Evolutionary conservation across 169 alveolate genomes (phyloP), one percentile per base, ranked within the genome.

Genomic region (Cryptosporidium meleagridis): DNA sequence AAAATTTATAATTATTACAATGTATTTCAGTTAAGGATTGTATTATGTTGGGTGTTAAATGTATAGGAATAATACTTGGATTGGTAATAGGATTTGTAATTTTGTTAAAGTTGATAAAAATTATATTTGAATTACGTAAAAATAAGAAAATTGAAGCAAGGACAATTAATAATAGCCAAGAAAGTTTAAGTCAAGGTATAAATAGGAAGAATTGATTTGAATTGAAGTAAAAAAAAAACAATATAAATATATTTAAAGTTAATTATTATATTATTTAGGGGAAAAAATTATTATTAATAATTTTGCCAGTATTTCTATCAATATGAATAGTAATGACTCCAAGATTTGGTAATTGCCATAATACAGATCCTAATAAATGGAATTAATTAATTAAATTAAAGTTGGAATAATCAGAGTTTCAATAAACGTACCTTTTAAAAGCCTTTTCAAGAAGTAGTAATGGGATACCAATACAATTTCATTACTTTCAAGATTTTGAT

Each of bases 261-360:
- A 44, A 69, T 18, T 33, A 31, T 0, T 16, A 73, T 5, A 69
- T 18, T 33, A 31, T 0, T 16, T 58, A 4, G 6, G 8, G 21
- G 5, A 8, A n/a, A 18, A 12, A 39, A 14, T 39, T 67, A 80
- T 12, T 23, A 6, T 53, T 39, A 61, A 80, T 16, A 23, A 80
- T 65, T 29, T 62, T 41, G 6, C 75, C 89, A 21, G 73, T 80
- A 23, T 21, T 48, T 41, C 23, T 59, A 41, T 80, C 89, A 23
- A 80, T 37, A 58, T 62, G 55, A 18, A 65, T 70, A 16, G 68
- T 59, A 23, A 61, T 21, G 6, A 80, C 68, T 59, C 89, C 89
- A 14, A 80, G 68, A 51, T 80, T 80, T 39, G 89, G 75, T 41
- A 80, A 62, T 26, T 80, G 31, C 89, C 89, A 80, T 3, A 59